Percentiles rank a stretch among this genome's conserved stretches.
These are phyloP conservation scores for Sarcocystis neurona DNA, from an alignment of 169 alveolate genomes.

Conservation along the genomic window DNA sequence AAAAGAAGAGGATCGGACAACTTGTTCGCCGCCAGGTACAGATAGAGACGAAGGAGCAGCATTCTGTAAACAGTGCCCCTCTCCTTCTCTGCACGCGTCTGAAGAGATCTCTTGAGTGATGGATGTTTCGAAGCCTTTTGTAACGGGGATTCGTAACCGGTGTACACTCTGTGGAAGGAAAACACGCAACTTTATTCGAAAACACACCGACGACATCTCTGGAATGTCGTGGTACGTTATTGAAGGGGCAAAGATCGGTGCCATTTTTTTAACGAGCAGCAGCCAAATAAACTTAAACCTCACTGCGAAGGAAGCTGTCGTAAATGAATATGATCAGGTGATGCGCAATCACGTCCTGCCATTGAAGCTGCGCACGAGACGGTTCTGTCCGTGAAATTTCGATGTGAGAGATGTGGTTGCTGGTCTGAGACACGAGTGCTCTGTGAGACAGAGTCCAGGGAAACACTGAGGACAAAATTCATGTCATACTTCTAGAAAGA, in stretches of 20 bases:
- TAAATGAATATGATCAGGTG: no score
- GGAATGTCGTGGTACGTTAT: conserved; percentile 8
- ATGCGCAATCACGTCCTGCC: no score
- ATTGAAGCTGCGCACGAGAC: no score
- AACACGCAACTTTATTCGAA: neutral
- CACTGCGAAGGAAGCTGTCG: no score
- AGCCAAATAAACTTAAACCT: no score
- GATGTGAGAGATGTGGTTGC: no score
- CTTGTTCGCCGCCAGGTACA: neutral
- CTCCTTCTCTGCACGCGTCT: neutral
- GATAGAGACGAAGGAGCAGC: neutral
- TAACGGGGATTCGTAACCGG: neutral
- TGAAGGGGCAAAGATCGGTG: conserved; percentile 8
- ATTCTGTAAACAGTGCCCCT: neutral
- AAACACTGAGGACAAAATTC: no score
- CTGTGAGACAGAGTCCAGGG: no score
- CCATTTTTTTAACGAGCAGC: conserved; percentile 11
- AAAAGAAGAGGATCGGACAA: neutral
- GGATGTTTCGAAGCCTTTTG: neutral
- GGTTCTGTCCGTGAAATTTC: no score
- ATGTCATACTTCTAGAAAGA: no score
- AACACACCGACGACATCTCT: conserved; percentile 16
- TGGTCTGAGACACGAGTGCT: no score
- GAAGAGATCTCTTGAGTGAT: neutral
- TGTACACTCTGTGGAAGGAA: neutral